Evolutionary conservation across 1,139 yeast species (phyloP).

Genomic region (Chernovozyma sophiae-reginae): DNA sequence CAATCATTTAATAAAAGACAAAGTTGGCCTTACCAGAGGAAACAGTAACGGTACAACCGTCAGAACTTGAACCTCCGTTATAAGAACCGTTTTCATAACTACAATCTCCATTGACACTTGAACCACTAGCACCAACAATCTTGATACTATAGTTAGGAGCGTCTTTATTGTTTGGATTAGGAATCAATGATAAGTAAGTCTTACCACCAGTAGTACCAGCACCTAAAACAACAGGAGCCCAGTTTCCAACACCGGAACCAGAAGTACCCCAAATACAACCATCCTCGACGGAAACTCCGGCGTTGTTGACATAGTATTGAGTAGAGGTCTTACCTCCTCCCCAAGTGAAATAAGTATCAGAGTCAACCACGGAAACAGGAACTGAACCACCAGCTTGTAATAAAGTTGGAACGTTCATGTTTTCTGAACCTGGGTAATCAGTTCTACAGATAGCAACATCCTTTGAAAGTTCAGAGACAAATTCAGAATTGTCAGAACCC

Average conservation of each 20-base stretch:
- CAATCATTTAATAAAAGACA: conserved; percentile 43
- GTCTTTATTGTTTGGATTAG: conserved; percentile 69
- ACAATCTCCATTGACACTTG: conserved; percentile 58
- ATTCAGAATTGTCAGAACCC: conserved; percentile 64
- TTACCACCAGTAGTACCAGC: conserved; percentile 63
- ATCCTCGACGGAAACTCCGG: conserved; percentile 68
- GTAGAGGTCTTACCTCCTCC: conserved; percentile 63
- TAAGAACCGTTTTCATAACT: conserved; percentile 59
- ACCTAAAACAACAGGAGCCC: conserved; percentile 81
- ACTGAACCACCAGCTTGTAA: conserved; percentile 55
- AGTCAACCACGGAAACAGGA: conserved; percentile 64
- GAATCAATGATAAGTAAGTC: conserved; percentile 72
- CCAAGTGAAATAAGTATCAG: conserved; percentile 62
- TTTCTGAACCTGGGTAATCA: conserved; percentile 86
- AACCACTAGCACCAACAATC: conserved; percentile 55
- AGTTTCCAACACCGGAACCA: conserved; percentile 70
- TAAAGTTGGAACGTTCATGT: conserved; percentile 78
- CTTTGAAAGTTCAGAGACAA: conserved; percentile 50
- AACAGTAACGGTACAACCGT: conserved; percentile 78
- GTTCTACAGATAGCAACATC: conserved; percentile 79
- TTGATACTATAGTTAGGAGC: conserved; percentile 66
- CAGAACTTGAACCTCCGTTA: conserved; percentile 54
- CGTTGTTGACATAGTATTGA: conserved; percentile 78
- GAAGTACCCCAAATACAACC: conserved; percentile 75
- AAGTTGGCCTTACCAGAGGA: conserved; percentile 64